Base-by-base conservation (phyloP, 306 rosid species). In the Potentilla sterilis region DNA sequence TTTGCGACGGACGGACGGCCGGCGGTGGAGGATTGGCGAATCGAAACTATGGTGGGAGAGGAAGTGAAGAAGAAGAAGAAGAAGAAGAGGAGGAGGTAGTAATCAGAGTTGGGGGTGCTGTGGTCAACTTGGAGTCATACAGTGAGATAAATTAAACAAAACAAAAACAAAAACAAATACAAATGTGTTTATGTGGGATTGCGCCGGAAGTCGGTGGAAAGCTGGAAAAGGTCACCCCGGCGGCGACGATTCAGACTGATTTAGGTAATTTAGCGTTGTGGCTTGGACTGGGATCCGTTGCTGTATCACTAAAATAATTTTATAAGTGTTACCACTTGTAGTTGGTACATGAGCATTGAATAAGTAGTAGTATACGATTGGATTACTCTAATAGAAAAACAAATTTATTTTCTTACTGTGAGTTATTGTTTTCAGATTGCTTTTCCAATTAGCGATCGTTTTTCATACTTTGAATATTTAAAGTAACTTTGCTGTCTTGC, bases 111-210 rank as follows among this genome's bases (percentile, higher is more conserved):
- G 14, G 70, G 70, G 76, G 57, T 61, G 74, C 69, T 74, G 78
- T 61, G 84, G 84, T 85, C 90, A 89, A 86, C 86, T 75, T 86
- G 80, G 48, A 77, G 87, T 87, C 87, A 58, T 78, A 32, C 57
- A 52, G 66, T 43, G 44, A 15, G 69, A 13, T 19, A 54, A 54
- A 73, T 67, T 43, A 55, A 79, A 55, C 68, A 75, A 80, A 46
- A 37, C 2, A 37, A 37, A 4, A 1, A 13, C 16, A 24, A 58
- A 58, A 12, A 61, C 66, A 14, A 61, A 61, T 24, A 11, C 66
- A 59, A 24, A 21, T 61, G 18, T 58, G 40, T 28, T 32, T 14
- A 16, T 0, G 68, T 37, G 41, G 24, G 68, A 63, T 63, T 35
- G 43, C 43, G 22, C 3, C 43, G 68, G 44, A 5, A 2, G 67